phyloP scores from a whole-genome alignment of 2,329 filamentous ascomycete genomes.

The Talaromyces sp. region DNA sequence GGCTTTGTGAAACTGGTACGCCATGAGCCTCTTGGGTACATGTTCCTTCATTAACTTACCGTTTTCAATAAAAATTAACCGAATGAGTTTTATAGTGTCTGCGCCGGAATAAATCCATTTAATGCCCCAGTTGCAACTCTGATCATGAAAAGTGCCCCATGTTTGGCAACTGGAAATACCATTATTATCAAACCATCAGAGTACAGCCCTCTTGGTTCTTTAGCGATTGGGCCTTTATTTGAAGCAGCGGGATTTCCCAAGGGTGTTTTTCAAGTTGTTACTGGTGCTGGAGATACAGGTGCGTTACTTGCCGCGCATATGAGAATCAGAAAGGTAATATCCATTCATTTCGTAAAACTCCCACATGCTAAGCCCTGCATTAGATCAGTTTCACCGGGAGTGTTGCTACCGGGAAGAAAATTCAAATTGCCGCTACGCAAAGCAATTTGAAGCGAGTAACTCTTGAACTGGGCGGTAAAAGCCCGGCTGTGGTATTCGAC shows the following conservation, averaged over 20 bases:
- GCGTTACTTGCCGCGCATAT: conserved; percentile 22
- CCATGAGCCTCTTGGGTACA: conserved; percentile 17
- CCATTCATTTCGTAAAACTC: conserved; percentile 16
- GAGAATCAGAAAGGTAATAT: conserved; percentile 32
- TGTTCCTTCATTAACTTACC: neutral
- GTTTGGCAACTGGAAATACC: conserved; percentile 60
- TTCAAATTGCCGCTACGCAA: conserved; percentile 35
- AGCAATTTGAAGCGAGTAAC: conserved; percentile 39
- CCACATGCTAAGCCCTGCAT: conserved; percentile 32
- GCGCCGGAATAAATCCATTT: conserved; percentile 7
- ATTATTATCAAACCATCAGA: conserved; percentile 64
- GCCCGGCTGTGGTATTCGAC: conserved; percentile 39
- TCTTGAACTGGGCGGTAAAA: conserved; percentile 41
- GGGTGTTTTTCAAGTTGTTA: conserved; percentile 2
- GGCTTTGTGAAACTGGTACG: conserved; percentile 8
- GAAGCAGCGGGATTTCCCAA: conserved; percentile 1
- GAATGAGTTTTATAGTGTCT: conserved; percentile 10
- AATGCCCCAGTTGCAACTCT: conserved; percentile 22
- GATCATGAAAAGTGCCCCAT: conserved; percentile 51
- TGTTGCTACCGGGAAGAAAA: conserved; percentile 32
- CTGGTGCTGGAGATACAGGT: conserved; percentile 2
- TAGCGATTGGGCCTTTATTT: conserved; percentile 4
- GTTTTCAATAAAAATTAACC: conserved; percentile 10
- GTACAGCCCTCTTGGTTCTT: conserved; percentile 40
- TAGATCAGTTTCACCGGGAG: conserved; percentile 40